Conservation (phyloP, 2,329 filamentous ascomycete genomes). For the Alternaria brassicicola region DNA sequence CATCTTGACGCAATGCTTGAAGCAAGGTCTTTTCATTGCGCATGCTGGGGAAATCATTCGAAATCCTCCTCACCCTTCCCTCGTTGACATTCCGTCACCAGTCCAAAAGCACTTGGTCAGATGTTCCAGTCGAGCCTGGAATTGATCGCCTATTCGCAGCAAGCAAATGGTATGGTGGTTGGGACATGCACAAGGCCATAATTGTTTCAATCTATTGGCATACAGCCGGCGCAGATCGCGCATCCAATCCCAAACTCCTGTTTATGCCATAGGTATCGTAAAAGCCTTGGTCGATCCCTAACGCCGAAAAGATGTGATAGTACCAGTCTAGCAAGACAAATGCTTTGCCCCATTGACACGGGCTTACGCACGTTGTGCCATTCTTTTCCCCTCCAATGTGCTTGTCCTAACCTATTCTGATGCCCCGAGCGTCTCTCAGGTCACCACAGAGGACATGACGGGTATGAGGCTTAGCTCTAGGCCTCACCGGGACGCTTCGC, state of each 20-base stretch:
- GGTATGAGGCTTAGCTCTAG: conserved; percentile 34
- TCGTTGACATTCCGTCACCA: not conserved
- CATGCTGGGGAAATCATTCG: not conserved
- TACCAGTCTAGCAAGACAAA: not conserved
- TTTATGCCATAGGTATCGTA: conserved; percentile 30
- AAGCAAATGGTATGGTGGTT: not conserved
- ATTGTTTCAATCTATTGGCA: conserved; percentile 5
- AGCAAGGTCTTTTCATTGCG: not conserved
- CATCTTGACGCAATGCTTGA: not conserved
- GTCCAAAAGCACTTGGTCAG: not conserved
- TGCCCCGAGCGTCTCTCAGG: not conserved
- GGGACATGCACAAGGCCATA: not conserved
- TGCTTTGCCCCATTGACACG: not conserved
- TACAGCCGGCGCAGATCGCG: not conserved
- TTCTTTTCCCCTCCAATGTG: not conserved
- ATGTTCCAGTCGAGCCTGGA: not conserved
- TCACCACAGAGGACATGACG: conserved; percentile 9
- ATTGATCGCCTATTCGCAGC: not conserved
- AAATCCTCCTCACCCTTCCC: not conserved
- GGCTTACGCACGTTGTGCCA: not conserved
- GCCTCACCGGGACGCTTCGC: conserved; percentile 76
- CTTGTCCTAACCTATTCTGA: not conserved
- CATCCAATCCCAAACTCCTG: conserved; percentile 20
- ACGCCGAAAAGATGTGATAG: conserved; percentile 20
- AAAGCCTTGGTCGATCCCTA: conserved; percentile 14